Conservation (phyloP, 2,329 filamentous ascomycete genomes). For the Monosporascus ibericus region DNA sequence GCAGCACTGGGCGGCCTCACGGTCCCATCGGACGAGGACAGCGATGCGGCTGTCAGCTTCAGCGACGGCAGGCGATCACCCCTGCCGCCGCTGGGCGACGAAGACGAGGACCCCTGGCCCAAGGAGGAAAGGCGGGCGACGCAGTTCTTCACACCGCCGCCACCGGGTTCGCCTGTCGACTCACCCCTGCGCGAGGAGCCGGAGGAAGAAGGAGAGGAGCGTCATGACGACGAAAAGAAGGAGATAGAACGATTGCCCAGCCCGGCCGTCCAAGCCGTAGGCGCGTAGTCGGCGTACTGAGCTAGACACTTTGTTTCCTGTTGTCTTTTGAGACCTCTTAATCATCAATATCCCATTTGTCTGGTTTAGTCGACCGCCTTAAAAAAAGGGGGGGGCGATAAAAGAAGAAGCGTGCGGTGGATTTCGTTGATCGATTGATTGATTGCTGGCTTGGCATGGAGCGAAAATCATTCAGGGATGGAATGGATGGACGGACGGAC, state of each 20-base stretch:
- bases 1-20: constrained; percentile 35
- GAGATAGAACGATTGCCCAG: constrained; percentile 23
- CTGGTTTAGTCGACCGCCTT: too few relatives aligned
- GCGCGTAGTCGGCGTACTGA: constrained; percentile 16
- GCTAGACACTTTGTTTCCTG: too few relatives aligned
- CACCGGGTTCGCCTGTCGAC: constrained; percentile 26
- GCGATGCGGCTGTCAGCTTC: constrained; percentile 53
- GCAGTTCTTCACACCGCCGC: constrained; percentile 36
- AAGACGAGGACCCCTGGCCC: constrained; percentile 12
- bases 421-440: too few relatives aligned
- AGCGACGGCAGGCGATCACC: constrained; percentile 54
- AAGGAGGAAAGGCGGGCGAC: constrained; percentile 20
- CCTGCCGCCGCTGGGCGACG: constrained; percentile 40
- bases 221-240: constrained; percentile 11
- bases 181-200: constrained; percentile 21
- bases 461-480: too few relatives aligned
- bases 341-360: too few relatives aligned
- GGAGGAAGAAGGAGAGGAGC: constrained; percentile 15
- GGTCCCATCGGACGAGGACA: constrained; percentile 52
- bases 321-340: too few relatives aligned
- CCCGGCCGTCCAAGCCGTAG: constrained; percentile 28
- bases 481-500: too few relatives aligned
- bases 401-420: too few relatives aligned
- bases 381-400: too few relatives aligned
- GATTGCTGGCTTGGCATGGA: too few relatives aligned